Evolutionary conservation across 2,329 filamentous ascomycete species (phyloP).

Genomic region (Cryoendolithus antarcticus): DNA sequence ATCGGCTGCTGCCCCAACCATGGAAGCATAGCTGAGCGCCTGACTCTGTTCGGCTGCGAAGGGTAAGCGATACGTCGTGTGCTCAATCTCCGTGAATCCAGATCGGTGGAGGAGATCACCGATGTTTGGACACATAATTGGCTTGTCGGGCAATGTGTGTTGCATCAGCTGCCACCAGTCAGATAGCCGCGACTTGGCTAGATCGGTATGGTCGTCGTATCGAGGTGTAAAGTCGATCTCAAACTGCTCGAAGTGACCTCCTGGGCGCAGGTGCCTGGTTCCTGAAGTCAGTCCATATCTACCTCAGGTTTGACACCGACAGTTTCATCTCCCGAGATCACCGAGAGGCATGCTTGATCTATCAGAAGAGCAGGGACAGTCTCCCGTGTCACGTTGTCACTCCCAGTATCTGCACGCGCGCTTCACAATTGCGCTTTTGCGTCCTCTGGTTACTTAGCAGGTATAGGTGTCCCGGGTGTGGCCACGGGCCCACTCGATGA

Average conservation of each 20-base stretch:
- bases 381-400: too few relatives aligned
- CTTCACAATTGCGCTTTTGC: too few relatives aligned
- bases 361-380: not conserved
- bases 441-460: too few relatives aligned
- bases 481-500: too few relatives aligned
- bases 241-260: conserved; percentile 70
- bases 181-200: conserved; percentile 43
- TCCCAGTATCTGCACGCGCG: too few relatives aligned
- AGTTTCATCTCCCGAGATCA: too few relatives aligned
- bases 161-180: conserved; percentile 60
- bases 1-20: conserved; percentile 51
- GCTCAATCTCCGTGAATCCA: conserved; percentile 64
- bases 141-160: conserved; percentile 55
- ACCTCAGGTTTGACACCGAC: too few relatives aligned
- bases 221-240: conserved; percentile 76
- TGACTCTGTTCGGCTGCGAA: conserved; percentile 53
- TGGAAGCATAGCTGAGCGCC: conserved; percentile 57
- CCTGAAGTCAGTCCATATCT: conserved; percentile 1
- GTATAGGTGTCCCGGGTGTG: too few relatives aligned
- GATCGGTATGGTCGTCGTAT: conserved; percentile 51
- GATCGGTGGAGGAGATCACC: conserved; percentile 49
- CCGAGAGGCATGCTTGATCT: not conserved
- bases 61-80: conserved; percentile 59
- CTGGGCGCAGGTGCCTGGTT: conserved; percentile 59
- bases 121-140: conserved; percentile 54